phyloP scores from a whole-genome alignment of 495 filamentous ascomycete genomes.

The Amphirosellinia nigrospora region DNA sequence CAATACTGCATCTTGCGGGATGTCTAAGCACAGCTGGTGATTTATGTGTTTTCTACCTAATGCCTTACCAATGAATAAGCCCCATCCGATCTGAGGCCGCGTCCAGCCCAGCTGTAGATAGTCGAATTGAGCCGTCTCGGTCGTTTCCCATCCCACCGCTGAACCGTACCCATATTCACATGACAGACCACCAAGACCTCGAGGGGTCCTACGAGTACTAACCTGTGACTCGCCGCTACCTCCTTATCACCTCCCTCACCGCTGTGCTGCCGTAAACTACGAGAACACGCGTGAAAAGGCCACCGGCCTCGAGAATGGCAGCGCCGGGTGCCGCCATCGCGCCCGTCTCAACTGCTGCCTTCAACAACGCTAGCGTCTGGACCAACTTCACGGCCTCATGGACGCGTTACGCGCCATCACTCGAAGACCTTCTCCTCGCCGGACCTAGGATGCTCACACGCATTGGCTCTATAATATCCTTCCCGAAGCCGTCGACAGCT shows the following conservation, averaged over 20 bases:
- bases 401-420: conserved; percentile 52
- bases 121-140: background rate
- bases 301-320: conserved; percentile 29
- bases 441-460: conserved; percentile 69
- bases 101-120: background rate
- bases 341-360: conserved; percentile 25
- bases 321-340: conserved; percentile 33
- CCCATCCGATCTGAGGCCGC: conserved; percentile 8
- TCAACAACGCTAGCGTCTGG: conserved; percentile 49
- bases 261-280: background rate
- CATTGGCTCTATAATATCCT: conserved; percentile 62
- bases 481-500: conserved; percentile 67
- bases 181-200: conserved; percentile 5
- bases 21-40: conserved; percentile 1
- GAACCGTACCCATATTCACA: background rate
- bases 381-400: conserved; percentile 52
- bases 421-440: conserved; percentile 63
- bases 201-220: background rate
- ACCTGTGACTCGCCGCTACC: background rate
- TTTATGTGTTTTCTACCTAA: background rate
- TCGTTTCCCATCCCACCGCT: background rate
- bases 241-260: background rate
- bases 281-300: background rate
- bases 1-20: background rate
- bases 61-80: background rate